Evolutionary conservation across 1,284 basidiomycete genomes (phyloP), one percentile per base, ranked within the genome.

Genomic region (Apiotrichum sp.): DNA sequence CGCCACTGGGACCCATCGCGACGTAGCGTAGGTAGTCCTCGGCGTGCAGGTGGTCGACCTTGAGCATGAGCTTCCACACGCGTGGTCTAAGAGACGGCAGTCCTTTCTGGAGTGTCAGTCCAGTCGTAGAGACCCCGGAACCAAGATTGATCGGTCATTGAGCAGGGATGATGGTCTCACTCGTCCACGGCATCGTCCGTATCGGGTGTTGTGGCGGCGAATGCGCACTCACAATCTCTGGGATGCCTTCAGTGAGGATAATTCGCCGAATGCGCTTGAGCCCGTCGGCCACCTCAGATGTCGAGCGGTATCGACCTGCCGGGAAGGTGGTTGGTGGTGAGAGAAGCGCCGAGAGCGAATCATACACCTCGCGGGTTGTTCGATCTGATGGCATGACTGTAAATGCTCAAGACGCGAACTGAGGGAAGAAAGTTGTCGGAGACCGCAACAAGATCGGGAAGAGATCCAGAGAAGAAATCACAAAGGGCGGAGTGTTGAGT

Each of bases 31-130:
- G 78, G 71, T 91, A 96, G 2, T 82, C 83, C 46, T 87, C 84
- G 7, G 86, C 82, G 33, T 87, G 81, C 4, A 95, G 71, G 29
- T 87, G 84, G 55, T 86, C 85, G 1, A 95, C 85, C 48, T 86
- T 83, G 42, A 97, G 79, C 41, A 96, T 81, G 52, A 96, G 86
- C 77, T 95, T 95, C 93, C 93, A 97, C 78, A 91, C 85, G 16
- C 71, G 60, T 2, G 77, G 71, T 11, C 78, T 57, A 0, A 78
- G 60, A 1, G 65, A 54, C n/a, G 70, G 63, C 7, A 62, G 52
- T 3, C 64, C 69, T 29, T 65, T 56, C 65, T 67, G 55, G 2
- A 11, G 14, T 7, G 53, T 40, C 31, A 46, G 31, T 34, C 43
- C 22, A 36, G 22, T 16, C 29, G 4, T 14, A 13, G 16, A 43